Base-by-base conservation (phyloP, 352 stramenopile genomes). In the Globisporangium mamillatum region DNA sequence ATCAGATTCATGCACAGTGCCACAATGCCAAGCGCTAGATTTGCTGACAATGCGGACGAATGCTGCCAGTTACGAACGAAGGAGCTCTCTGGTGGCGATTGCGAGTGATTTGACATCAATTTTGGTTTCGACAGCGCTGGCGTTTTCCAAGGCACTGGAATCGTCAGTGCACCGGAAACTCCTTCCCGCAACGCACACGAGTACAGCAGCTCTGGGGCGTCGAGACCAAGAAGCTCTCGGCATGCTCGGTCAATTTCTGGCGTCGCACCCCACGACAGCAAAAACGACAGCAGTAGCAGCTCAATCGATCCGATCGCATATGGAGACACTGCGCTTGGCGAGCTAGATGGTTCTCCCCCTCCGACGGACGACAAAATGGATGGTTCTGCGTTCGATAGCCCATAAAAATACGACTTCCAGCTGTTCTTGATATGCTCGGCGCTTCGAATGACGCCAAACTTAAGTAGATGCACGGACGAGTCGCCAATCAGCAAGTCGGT, bases 1-100 rank as follows among this genome's bases (percentile, higher is more conserved):
- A 95, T 95, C 27, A 90, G 72, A 44, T 83, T 93, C 82, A 93
- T 93, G 44, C 84, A 93, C 3, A 94, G 64, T 1, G 88, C 89
- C 0, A 94, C 78, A 34, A 94, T 81, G 2, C 82, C 82, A 29
- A 94, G 71, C 2, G 86, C 86, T 10, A 93, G 64, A 36, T 77
- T 91, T 1, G 81, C 83, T 20, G 83, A 91, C 20, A 93, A 58
- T 2, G 82, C 82, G 1, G 87, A 84, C 2, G 85, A 95, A 63
- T 92, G 83, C 66, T 92, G 84, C 84, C 84, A 94, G 63, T 91
- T 89, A 10, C 76, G 77, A 2, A 73, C 67, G 64, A 90, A 92
- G 20, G 72, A 72, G 44, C 72, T 80, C 29, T 71, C 55, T 1
- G 63, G 52, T 4, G 58, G 63, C 54, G 73, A 71, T 8, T 74